Conservation (phyloP, 139 green algal genomes). For the Ettlia oleoabundans region DNA sequence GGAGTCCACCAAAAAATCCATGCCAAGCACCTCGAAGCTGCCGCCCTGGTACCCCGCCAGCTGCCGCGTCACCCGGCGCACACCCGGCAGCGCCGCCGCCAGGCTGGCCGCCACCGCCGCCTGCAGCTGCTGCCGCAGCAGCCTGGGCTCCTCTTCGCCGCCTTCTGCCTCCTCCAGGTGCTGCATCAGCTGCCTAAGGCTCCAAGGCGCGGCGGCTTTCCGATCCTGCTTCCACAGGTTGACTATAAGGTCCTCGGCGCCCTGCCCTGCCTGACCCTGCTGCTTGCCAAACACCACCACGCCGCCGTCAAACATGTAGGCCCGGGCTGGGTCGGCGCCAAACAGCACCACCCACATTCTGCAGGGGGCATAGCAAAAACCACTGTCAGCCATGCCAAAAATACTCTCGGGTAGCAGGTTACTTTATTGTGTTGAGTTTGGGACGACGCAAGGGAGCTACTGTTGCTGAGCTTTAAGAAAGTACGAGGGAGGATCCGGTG, state of each 20-base stretch:
- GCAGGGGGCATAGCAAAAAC: neutral
- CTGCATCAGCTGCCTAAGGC: conserved; percentile 50
- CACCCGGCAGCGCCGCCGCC: conserved; percentile 40
- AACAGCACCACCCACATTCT: conserved; percentile 74
- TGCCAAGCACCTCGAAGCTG: conserved; percentile 67
- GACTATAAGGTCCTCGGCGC: conserved; percentile 57
- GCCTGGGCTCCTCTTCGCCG: conserved; percentile 20
- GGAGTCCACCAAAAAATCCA: conserved; percentile 79
- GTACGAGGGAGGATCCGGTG: too few species aligned
- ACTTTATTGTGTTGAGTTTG: neutral
- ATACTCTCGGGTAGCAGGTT: neutral
- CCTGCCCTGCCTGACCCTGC: neutral
- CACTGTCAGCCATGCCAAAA: neutral
- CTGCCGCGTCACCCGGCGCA: neutral
- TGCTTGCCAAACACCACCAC: conserved; percentile 64
- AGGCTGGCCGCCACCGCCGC: conserved; percentile 31
- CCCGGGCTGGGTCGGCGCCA: conserved; percentile 48
- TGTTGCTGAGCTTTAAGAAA: too few species aligned
- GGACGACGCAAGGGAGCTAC: too few species aligned
- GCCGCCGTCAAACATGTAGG: conserved; percentile 65
- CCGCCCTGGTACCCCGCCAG: conserved; percentile 21
- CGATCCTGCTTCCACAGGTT: conserved; percentile 76
- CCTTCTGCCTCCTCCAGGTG: conserved; percentile 40
- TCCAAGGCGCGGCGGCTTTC: conserved; percentile 58
- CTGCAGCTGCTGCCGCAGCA: conserved; percentile 48